These are phyloP conservation scores for Pelargonium nanum DNA, from an alignment of 345 rosid species.

Conservation along the genomic window DNA sequence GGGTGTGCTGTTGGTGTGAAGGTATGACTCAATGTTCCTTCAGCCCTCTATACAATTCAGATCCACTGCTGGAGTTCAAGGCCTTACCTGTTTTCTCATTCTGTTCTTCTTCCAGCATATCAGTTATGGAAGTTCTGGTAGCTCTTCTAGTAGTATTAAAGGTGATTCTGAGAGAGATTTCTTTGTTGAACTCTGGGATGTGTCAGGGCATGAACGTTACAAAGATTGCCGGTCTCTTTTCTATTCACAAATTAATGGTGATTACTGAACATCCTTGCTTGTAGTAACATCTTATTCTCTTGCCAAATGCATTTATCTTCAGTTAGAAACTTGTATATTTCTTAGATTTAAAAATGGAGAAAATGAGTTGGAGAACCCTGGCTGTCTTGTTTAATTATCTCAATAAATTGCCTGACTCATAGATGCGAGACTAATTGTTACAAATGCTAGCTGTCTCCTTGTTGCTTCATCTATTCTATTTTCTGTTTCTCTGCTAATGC, in stretches of 20 bases:
- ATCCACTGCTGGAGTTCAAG: constrained; percentile 9
- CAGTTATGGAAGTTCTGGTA: constrained; percentile 63
- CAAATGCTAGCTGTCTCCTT: background rate
- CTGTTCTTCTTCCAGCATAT: constrained; percentile 39
- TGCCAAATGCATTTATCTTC: background rate
- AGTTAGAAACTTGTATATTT: background rate
- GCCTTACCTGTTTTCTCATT: constrained; percentile 13
- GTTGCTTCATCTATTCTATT: background rate
- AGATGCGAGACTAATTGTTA: background rate
- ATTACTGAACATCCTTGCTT: background rate
- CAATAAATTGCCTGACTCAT: background rate
- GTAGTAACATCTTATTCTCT: background rate
- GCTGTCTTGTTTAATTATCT: background rate
- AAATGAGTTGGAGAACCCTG: background rate
- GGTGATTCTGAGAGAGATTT: constrained; percentile 94
- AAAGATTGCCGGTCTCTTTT: constrained; percentile 91
- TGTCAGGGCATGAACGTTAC: constrained; percentile 95
- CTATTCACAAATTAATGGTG: constrained; percentile 92
- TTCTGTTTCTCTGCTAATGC: background rate
- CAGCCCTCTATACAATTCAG: constrained; percentile 1
- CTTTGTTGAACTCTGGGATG: constrained; percentile 98
- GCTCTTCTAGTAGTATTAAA: constrained; percentile 85
- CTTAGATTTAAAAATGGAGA: background rate
- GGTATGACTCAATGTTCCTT: constrained; percentile 32
- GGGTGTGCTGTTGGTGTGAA: constrained; percentile 95